Base-by-base conservation (phyloP, 345 rosid species). In the Aquilaria sinensis region DNA sequence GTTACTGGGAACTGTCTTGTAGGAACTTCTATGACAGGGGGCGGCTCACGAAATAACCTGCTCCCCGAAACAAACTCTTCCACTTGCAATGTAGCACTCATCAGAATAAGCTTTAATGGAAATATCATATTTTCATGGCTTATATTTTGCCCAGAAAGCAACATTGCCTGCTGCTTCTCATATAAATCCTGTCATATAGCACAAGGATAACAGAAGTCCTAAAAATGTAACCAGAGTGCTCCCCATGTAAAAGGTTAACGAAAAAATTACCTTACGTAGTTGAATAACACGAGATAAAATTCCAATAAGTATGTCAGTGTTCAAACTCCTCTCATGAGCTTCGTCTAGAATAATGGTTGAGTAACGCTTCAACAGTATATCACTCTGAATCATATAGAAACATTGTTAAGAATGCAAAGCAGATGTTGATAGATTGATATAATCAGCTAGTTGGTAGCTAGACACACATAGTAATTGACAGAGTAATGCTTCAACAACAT, bases 241-340 rank as follows among this genome's bases (percentile, higher is more conserved):
- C 15, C 55, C 60, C 13, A 64, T 15, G 53, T 31, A n/a, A 9
- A 34, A 31, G n/a, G 10, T 10, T 3, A 46, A 37, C 57, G 11
- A 30, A 47, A 37, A 67, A 62, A 47, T 29, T 68, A 88, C 96
- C 96, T 85, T 85, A 47, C 96, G 96, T 63, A 80, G 76, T 58
- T 47, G 75, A 74, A 87, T 76, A 67, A 84, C 79, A 60, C 91
- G 85, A 49, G 96, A 85, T 61, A 92, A 87, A 96, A 92, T 87
- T 59, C 98, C 96, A 15, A 89, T 89, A 55, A 92, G 89, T 75
- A 92, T 89, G 77, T 92, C 98, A 15, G 97, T 92, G 79, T 89
- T 92, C 69, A 89, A 74, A 83, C 91, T 89, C 75, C 98, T 85
- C 72, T 92, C 98, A 71, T 92, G 98, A 66, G 96, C 97, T 78